Evolutionary conservation across 805 yeast genomes (phyloP), one percentile per base, ranked within the genome.

Genomic region (Yamadazyma tumulicola): DNA sequence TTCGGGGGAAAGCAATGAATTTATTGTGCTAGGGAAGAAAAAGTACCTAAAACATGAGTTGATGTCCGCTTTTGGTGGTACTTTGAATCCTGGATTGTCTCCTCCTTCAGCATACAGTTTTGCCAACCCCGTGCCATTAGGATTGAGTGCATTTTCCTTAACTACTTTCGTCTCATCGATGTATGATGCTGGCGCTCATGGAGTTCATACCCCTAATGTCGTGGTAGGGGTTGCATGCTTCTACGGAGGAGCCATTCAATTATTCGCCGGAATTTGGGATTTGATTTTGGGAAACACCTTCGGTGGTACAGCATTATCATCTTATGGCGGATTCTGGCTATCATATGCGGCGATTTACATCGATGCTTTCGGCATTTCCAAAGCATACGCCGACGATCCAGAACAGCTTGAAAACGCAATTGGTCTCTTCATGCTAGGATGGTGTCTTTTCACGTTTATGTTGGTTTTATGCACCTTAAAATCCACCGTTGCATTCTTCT

Each of bases 241-340:
- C 50, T 79, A 79, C 42, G 86, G 85, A 34, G 85, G 85, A 10
- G 48, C 69, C 3, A 66, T 71, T 19, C 85, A 79, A 57, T 48
- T 79, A 16, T 55, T 74, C 20, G 83, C 83, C 12, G 85, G 85
- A 16, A 64, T 77, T 59, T 78, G 81, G 82, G 84, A 78, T 53
- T 64, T 77, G 44, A 74, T 75, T 3, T 51, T 73, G 29, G 84
- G 77, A 35, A 79, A 80, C 57, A 75, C 82, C 14, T 80, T 80
- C 59, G 85, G 81, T 60, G 81, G 77, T 38, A 71, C 79, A 9
- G 83, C 84, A 2, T 61, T 80, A 35, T 52, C 73, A 29, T 74
- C 81, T 4, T 79, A 67, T 46, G 88, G 88, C 32, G 82, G 80
- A 3, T 82, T 81, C 55, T 81, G 88, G 88, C 51, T 80, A 48